These are phyloP conservation scores for Ophiosphaerella herpotricha DNA, from an alignment of 2,329 filamentous ascomycete genomes.

Conservation along the genomic window DNA sequence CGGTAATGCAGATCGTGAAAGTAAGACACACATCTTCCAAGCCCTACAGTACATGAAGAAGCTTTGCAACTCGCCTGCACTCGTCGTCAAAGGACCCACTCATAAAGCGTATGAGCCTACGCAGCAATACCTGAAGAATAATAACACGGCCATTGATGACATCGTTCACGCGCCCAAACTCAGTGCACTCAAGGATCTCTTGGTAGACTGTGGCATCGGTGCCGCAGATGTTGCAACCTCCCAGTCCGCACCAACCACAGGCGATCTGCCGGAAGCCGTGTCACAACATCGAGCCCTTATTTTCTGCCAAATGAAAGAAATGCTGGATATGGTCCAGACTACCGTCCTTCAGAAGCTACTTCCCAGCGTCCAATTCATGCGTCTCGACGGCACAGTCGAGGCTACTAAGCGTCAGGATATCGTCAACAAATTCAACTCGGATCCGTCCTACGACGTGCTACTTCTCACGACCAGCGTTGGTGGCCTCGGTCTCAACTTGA, in stretches of 20 bases:
- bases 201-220: conserved; percentile 99
- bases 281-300: conserved; percentile 94
- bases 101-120: conserved; percentile 90
- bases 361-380: conserved; percentile 89
- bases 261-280: conserved; percentile 76
- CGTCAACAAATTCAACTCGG: conserved; percentile 98
- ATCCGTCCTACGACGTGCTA: conserved; percentile 93
- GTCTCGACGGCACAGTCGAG: conserved; percentile 92
- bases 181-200: conserved; percentile 81
- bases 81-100: conserved; percentile 87
- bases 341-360: conserved; percentile 88
- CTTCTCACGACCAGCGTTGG: conserved; percentile 94
- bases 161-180: conserved; percentile 90
- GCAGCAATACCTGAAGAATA: conserved; percentile 75
- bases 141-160: conserved; percentile 83
- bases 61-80: conserved; percentile 93
- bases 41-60: conserved; percentile 99
- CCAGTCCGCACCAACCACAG: conserved; percentile 53
- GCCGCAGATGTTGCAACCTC: conserved; percentile 51
- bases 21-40: conserved; percentile 99
- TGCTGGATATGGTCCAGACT: conserved; percentile 98
- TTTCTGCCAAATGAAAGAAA: conserved; percentile 99
- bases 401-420: conserved; percentile 94
- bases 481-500: conserved; percentile 91
- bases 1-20: conserved; percentile 78